Base-by-base conservation (phyloP, 2,329 filamentous ascomycete species). In the Neonectria neomacrospora region DNA sequence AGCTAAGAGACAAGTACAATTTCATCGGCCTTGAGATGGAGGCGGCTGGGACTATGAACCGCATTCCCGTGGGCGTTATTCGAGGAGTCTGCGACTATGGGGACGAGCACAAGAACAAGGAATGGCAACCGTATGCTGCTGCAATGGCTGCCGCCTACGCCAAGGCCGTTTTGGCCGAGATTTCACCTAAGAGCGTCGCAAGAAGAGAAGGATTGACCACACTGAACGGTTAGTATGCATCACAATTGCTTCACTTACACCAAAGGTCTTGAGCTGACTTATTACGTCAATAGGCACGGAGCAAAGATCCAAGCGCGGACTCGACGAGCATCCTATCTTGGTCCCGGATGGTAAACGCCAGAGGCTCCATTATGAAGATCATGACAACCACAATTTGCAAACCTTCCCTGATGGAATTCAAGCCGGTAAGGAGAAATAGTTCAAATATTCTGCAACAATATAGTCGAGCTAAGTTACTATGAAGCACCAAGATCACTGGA, bases 51-150 rank as follows among this genome's bases (percentile, higher is more conserved):
- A 73, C 65, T 1, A 76, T 78, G 74, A 76, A 78, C 18, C 62
- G 60, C 5, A 73, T 79, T 22, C 72, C 76, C 0, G 74, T 74
- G 0, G 73, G 71, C 0, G 75, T 79, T 0, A 72, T 80, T 5
- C 69, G 74, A 26, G 76, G 75, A 0, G 75, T 76, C 5, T 79
- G 75, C 53, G 74, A 79, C 53, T 79, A 80, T 20, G 75, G 58
- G 0, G 76, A 79, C 51, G 51, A 62, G 16, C 69, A 74, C 18
- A 78, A 78, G 48, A 77, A 75, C 37, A 73, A 76, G 37, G 56
- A 70, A 1, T 79, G 76, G 77, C 74, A 78, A n/a, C 73, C 72
- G 1, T 79, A 76, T 56, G 77, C 77, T 0, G 74, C 78, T 2
- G 75, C 75, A 71, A 83, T 62, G 61, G 66, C 66, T 1, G 61